These are phyloP conservation scores for Pyrenophora teres DNA, from an alignment of 2,329 filamentous ascomycete species.

Conservation along the genomic window DNA sequence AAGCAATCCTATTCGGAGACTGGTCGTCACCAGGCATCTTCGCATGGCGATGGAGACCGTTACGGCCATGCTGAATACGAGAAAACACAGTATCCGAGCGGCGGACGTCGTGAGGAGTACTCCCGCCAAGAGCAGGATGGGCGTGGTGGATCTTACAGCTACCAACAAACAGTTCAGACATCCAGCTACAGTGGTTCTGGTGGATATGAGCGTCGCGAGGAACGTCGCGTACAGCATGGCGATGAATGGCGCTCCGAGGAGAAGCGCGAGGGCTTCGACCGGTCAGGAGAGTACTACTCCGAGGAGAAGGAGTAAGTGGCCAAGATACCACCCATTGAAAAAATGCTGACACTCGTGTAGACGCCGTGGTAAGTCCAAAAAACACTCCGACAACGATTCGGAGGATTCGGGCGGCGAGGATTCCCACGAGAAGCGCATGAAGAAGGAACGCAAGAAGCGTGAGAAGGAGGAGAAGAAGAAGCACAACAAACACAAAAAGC, in stretches of 20 bases:
- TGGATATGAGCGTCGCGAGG: constrained; percentile 64
- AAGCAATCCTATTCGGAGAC: constrained; percentile 66
- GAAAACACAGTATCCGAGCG: constrained; percentile 62
- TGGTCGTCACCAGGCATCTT: constrained; percentile 54
- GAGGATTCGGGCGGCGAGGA: constrained; percentile 35
- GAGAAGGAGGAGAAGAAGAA: constrained; percentile 27
- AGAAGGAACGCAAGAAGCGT: constrained; percentile 29
- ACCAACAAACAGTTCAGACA: constrained; percentile 63
- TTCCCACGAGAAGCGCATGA: constrained; percentile 27
- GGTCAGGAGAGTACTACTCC: constrained; percentile 49
- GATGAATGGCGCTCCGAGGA: constrained; percentile 47
- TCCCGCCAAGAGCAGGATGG: constrained; percentile 63
- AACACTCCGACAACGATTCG: constrained; percentile 47
- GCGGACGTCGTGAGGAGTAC: constrained; percentile 64
- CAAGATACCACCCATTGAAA: background rate
- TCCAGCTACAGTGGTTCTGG: constrained; percentile 54
- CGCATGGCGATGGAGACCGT: constrained; percentile 49
- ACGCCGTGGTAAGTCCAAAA: constrained; percentile 47
- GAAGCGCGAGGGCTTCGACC: constrained; percentile 42
- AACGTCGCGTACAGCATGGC: constrained; percentile 57
- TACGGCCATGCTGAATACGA: constrained; percentile 66
- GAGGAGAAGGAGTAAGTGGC: constrained; percentile 47
- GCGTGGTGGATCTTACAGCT: constrained; percentile 56
- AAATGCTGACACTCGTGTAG: constrained; percentile 25
- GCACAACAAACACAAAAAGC: constrained; percentile 18